Base-by-base conservation (phyloP, 345 rosid genomes). In the Populus deltoides region DNA sequence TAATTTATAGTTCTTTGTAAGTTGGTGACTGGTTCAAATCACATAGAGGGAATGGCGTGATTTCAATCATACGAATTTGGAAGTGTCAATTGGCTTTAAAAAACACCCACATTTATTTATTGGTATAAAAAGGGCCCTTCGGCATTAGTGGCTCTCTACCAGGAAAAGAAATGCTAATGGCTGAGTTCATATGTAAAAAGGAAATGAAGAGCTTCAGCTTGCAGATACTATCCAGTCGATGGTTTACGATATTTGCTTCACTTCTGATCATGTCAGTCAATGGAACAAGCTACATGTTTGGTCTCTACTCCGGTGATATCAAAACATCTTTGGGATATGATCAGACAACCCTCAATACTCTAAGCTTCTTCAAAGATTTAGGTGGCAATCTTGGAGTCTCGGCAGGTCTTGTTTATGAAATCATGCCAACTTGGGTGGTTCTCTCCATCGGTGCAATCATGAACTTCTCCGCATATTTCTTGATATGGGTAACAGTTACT, bases 351-450 rank as follows among this genome's bases (percentile, higher is more conserved):
- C 73, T 79, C 41, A 73, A 66, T 45, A 17, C 29, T 27, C 74
- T 78, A 13, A 45, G 78, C 73, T 79, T 79, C 69, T 73, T 73
- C 78, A 79, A 79, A 45, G 78, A 79, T 53, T 53, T 79, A n/a
- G 82, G 82, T 2, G 74, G 55, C 17, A 74, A 74, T 59, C 62
- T 79, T 45, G 82, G 78, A 15, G 20, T 79, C 35, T 29, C 57
- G n/a, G 55, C 73, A 25, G 73, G 79, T 2, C 79, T 76, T 33
- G 29, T 68, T 13, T 51, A 53, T 13, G 79, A 68, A 31, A 36
- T 76, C 33, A 68, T 59, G 12, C 79, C 79, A 17, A 38, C 73
- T 12, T 68, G 78, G 79, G 51, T 76, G 17, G 53, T 68, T 24
- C 66, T 76, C 29, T 53, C 38, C 3, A 51, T 53, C 1, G 67